A percentile compares a stretch with the other conserved stretches of the same genome.
These are phyloP conservation scores for Pittosporum tobira DNA, from an alignment of 129 eudicot species.

Conservation along the genomic window DNA sequence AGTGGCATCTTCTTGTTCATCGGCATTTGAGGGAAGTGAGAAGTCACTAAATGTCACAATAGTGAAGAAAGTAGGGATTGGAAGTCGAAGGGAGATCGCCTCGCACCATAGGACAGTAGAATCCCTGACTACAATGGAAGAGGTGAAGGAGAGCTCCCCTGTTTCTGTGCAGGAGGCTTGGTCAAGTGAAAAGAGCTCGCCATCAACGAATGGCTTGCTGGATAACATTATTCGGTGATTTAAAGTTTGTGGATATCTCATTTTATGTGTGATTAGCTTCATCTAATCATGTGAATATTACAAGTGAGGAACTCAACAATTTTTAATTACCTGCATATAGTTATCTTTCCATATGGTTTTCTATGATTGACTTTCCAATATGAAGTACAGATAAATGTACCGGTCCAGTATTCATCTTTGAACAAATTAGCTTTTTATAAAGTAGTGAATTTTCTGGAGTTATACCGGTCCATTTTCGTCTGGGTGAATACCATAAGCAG, in stretches of 20 bases:
- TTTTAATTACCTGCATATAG: neutral
- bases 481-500: too few relatives aligned
- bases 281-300: neutral
- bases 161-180: conserved; percentile 61
- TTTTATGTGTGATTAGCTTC: too few relatives aligned
- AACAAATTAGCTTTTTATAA: too few relatives aligned
- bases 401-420: too few relatives aligned
- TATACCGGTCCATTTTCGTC: too few relatives aligned
- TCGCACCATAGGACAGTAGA: conserved; percentile 32
- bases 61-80: conserved; percentile 25
- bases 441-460: too few relatives aligned
- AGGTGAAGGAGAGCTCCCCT: conserved; percentile 51
- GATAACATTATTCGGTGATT: conserved; percentile 32
- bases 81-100: conserved; percentile 47
- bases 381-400: too few relatives aligned
- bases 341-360: too few relatives aligned
- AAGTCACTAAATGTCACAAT: conserved; percentile 26
- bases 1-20: conserved; percentile 56
- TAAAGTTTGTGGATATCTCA: conserved; percentile 6
- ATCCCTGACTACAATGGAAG: conserved; percentile 27
- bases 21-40: conserved; percentile 50
- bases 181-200: conserved; percentile 64
- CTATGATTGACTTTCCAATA: neutral
- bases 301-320: neutral
- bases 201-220: conserved; percentile 65